Percentiles rank a stretch among this genome's conserved stretches.
phyloP scores from a whole-genome alignment of 108 stramenopile species.

The Cafeteria roenbergensis region DNA sequence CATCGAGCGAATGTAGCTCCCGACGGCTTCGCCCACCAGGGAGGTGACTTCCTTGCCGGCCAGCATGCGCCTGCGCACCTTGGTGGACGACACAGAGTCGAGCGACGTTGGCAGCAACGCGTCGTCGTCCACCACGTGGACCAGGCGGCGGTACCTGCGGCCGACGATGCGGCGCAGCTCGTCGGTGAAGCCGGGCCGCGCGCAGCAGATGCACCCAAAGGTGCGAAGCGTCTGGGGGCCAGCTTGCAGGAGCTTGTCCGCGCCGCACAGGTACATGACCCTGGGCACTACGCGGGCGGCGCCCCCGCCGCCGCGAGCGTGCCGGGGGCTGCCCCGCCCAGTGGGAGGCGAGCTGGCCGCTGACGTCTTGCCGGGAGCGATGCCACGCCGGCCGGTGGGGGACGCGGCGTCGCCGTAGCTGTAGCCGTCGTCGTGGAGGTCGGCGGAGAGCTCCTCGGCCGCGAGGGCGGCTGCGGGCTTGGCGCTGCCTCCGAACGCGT shows the following conservation, averaged over 20 bases:
- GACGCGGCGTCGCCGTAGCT: too few species aligned
- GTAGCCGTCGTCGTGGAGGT: too few species aligned
- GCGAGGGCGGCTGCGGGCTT: too few species aligned
- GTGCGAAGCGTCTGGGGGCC: not conserved
- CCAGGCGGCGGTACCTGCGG: not conserved
- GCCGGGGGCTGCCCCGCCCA: too few species aligned
- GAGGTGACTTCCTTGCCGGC: not conserved
- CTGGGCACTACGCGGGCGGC: too few species aligned
- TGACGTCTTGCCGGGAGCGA: too few species aligned
- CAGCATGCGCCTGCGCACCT: not conserved
- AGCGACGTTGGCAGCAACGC: not conserved
- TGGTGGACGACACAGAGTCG: not conserved
- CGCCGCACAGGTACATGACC: constrained; percentile 13
- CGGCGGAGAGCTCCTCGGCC: too few species aligned
- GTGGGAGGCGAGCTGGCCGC: too few species aligned
- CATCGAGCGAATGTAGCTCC: not conserved
- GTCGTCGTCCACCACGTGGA: constrained; percentile 5
- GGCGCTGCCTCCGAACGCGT: too few species aligned
- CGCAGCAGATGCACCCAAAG: constrained; percentile 5
- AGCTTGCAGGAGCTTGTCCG: not conserved
- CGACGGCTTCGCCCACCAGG: not conserved
- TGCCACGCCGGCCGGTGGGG: too few species aligned
- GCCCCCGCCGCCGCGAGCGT: too few species aligned
- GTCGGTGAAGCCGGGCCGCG: not conserved
- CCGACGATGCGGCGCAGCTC: not conserved